These are phyloP conservation scores for Fraxinus sp. DNA, from an alignment of 305 asterid genomes.

Conservation along the genomic window DNA sequence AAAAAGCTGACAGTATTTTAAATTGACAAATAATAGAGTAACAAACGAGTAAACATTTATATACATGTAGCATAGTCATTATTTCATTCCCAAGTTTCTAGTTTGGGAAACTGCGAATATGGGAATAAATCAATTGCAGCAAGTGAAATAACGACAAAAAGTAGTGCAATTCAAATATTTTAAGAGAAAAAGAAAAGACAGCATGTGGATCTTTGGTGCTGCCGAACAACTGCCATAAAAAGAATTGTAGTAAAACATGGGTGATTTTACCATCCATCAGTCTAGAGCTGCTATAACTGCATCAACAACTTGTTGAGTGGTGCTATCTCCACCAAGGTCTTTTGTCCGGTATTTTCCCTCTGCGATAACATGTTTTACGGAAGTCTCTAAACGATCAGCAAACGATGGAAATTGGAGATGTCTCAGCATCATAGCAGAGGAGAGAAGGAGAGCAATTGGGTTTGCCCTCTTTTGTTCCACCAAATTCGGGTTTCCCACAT, in stretches of 20 bases:
- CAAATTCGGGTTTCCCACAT: constrained; percentile 73
- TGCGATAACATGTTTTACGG: constrained; percentile 70
- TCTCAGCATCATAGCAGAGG: constrained; percentile 98
- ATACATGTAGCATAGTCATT: too few relatives aligned
- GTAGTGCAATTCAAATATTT: background rate
- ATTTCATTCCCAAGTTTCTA: too few relatives aligned
- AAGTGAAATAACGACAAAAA: background rate
- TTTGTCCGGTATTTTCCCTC: constrained; percentile 74
- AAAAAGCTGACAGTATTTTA: too few relatives aligned
- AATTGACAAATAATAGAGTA: too few relatives aligned
- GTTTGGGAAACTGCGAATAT: too few relatives aligned
- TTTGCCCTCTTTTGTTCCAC: constrained; percentile 78
- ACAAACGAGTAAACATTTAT: too few relatives aligned
- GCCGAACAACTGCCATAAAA: background rate
- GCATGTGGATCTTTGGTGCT: background rate
- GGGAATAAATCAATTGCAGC: background rate
- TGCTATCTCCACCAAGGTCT: constrained; percentile 60
- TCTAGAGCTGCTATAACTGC: constrained; percentile 79
- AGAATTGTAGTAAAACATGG: background rate
- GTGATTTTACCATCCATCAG: constrained; percentile 22
- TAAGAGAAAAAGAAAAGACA: background rate
- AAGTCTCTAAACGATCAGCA: constrained; percentile 86
- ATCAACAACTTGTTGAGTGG: constrained; percentile 73
- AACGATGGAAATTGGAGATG: constrained; percentile 94
- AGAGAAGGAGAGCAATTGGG: constrained; percentile 90